Evolutionary conservation across 2,329 filamentous ascomycete species (phyloP).

Genomic region (Microcyclosporella mali): DNA sequence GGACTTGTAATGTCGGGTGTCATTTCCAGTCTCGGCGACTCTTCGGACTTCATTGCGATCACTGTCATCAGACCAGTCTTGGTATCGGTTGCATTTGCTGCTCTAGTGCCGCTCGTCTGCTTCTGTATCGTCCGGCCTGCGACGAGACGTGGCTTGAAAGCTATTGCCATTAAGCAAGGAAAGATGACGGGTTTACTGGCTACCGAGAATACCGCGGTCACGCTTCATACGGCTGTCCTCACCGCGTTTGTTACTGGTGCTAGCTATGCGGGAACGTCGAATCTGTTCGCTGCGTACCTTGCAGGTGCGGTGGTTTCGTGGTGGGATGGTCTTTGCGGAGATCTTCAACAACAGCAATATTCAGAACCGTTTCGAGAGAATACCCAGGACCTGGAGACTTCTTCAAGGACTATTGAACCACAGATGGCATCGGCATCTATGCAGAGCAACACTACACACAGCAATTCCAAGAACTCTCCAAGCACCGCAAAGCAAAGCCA

Average conservation of each 20-base stretch:
- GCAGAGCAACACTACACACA: not conserved
- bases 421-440: not conserved
- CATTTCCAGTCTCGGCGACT: conserved; percentile 57
- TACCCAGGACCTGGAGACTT: not conserved
- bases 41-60: conserved; percentile 32
- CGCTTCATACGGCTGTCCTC: conserved; percentile 47
- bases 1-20: conserved; percentile 72
- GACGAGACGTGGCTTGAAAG: conserved; percentile 21
- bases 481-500: not conserved
- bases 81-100: conserved; percentile 48
- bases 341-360: not conserved
- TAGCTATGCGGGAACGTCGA: conserved; percentile 57
- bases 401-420: not conserved
- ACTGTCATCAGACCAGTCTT: conserved; percentile 48
- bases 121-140: conserved; percentile 40
- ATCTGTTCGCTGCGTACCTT: conserved; percentile 56
- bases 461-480: not conserved
- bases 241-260: conserved; percentile 46
- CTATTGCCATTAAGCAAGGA: not conserved
- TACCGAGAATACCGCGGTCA: conserved; percentile 35
- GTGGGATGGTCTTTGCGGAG: conserved; percentile 43
- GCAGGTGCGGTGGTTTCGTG: conserved; percentile 54
- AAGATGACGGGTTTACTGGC: not conserved
- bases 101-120: conserved; percentile 45
- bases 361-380: not conserved